Evolutionary conservation across 129 eudicot genomes (phyloP), one percentile per base, ranked within the genome.

Genomic region (Chrysanthemum lavandulifolium): DNA sequence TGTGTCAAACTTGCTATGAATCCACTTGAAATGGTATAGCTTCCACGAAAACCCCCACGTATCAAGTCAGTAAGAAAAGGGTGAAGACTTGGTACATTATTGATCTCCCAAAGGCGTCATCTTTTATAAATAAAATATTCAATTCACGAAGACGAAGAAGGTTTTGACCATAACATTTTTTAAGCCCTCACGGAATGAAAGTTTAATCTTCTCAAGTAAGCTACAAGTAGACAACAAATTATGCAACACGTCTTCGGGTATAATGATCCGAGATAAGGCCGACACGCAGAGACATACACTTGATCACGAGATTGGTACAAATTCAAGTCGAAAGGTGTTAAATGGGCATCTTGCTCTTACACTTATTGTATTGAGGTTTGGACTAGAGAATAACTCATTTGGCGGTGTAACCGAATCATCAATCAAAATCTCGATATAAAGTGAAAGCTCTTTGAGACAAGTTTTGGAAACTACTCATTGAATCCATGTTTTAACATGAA

Each of bases 301-400:
- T 40, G 1, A 40, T 40, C 47, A 40, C 1, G 1, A 2, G 47
- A 40, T 40, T 40, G 10, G 2, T 40, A 40, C 47, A 40, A 40
- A 40, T 40, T n/a, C n/a, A n/a, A n/a, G n/a, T n/a, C n/a, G n/a
- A n/a, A n/a, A n/a, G n/a, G n/a, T n/a, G n/a, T n/a, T n/a, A n/a
- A n/a, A n/a, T n/a, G n/a, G n/a, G n/a, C n/a, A n/a, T n/a, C n/a
- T n/a, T n/a, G n/a, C n/a, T n/a, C n/a, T n/a, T n/a, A n/a, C n/a
- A n/a, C n/a, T n/a, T n/a, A n/a, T 64, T 49, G 13, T 36, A 33
- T 15, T 33, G 18, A 36, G 69, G 21, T 64, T 64, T 43, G 36
- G 25, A 64, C 27, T 21, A 21, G 49, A 64, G 69, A 36, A 9
- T n/a, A 64, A 2, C 69, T 64, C 69, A 63, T 63, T 19, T n/a